These are phyloP conservation scores for Avicennia marina DNA, from an alignment of 257 asterid genomes.

Conservation along the genomic window DNA sequence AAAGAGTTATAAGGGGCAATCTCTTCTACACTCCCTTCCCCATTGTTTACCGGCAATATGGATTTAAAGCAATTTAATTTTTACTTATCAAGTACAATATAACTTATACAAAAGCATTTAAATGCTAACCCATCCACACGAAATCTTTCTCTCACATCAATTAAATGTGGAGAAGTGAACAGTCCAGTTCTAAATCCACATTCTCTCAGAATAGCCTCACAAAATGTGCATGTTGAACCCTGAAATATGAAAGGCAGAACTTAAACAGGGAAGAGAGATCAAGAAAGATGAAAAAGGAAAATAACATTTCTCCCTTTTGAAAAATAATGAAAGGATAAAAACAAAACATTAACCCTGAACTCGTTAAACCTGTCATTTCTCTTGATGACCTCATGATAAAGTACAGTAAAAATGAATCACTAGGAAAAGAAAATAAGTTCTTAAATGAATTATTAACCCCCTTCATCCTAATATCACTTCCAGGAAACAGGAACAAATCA, in stretches of 20 bases:
- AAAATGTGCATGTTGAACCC: constrained; percentile 87
- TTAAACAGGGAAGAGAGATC: constrained; percentile 12
- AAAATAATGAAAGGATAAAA: constrained; percentile 1
- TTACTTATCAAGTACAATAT: constrained; percentile 4
- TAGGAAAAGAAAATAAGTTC: too few species aligned
- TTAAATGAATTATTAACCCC: too few species aligned
- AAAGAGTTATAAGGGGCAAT: too few species aligned
- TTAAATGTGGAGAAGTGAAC: constrained; percentile 88
- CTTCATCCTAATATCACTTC: too few species aligned
- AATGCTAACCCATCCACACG: constrained; percentile 69
- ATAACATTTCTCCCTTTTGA: background rate
- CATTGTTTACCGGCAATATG: too few species aligned
- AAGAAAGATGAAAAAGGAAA: background rate
- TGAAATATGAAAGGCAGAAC: constrained; percentile 32
- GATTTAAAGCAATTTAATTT: background rate
- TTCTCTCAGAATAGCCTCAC: constrained; percentile 79
- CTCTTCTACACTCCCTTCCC: too few species aligned
- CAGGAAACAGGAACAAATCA: too few species aligned
- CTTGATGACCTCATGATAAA: too few species aligned
- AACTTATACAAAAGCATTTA: constrained; percentile 17
- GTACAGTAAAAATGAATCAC: too few species aligned
- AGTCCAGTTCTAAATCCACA: constrained; percentile 85
- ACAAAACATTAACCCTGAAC: too few species aligned
- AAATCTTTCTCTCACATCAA: constrained; percentile 91
- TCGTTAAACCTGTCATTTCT: too few species aligned